These are phyloP conservation scores for Fusarium scirpi DNA, from an alignment of 2,329 filamentous ascomycete genomes.

Conservation along the genomic window DNA sequence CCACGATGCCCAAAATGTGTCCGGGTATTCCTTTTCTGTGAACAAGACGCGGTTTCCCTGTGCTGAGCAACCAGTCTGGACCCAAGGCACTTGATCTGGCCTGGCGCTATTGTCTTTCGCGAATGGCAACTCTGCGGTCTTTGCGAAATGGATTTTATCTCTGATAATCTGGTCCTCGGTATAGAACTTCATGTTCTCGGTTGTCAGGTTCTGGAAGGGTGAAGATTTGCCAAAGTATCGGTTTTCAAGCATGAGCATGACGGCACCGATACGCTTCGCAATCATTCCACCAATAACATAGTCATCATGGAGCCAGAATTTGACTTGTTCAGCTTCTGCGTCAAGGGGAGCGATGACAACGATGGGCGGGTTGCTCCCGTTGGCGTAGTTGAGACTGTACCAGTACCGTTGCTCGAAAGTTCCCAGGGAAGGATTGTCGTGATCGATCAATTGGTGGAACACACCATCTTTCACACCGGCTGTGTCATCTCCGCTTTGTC, in stretches of 20 bases:
- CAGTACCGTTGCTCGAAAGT: constrained; percentile 14
- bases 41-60: constrained; percentile 9
- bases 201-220: neutral
- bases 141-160: constrained; percentile 12
- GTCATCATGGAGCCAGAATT: constrained; percentile 10
- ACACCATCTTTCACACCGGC: neutral
- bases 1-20: constrained; percentile 3
- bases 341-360: neutral
- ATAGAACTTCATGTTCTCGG: constrained; percentile 4
- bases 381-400: constrained; percentile 13
- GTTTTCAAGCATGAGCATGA: constrained; percentile 3
- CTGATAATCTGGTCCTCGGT: constrained; percentile 6
- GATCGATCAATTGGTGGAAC: constrained; percentile 9
- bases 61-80: constrained; percentile 5
- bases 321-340: constrained; percentile 5
- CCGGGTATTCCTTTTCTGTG: neutral
- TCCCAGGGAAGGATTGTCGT: neutral
- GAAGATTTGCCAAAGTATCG: constrained; percentile 14
- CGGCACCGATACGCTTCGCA: neutral
- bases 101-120: neutral
- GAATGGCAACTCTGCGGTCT: neutral
- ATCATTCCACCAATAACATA: constrained; percentile 17
- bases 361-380: neutral
- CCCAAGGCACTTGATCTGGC: constrained; percentile 3
- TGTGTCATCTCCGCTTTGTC: neutral